A percentile compares a stretch with the other conserved stretches of the same genome.
phyloP scores from a whole-genome alignment of 441 rosid genomes.

The Gossypium davidsonii region DNA sequence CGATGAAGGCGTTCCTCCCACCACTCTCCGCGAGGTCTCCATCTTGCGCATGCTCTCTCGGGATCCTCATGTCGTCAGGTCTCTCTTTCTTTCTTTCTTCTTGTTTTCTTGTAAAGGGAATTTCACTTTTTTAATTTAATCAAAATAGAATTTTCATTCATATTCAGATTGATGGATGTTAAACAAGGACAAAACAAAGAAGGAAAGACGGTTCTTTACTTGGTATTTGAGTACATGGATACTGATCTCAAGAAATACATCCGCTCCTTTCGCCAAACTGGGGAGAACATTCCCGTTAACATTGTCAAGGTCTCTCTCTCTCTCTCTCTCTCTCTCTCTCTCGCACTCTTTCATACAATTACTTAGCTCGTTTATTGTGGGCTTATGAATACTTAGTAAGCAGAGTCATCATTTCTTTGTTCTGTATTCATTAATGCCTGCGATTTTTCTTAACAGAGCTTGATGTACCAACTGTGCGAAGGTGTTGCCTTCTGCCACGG shows the following conservation, averaged over 20 bases:
- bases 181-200: conserved; percentile 85
- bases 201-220: conserved; percentile 83
- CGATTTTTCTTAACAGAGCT: conserved; percentile 42
- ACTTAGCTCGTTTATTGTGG: background rate
- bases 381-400: background rate
- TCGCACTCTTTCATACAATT: background rate
- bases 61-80: conserved; percentile 93
- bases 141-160: background rate
- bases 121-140: background rate
- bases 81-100: background rate
- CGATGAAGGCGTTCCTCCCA: conserved; percentile 98
- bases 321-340: background rate
- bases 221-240: conserved; percentile 95
- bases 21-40: conserved; percentile 97
- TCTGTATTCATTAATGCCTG: background rate
- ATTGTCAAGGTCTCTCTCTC: conserved; percentile 44
- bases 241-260: conserved; percentile 89
- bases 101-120: background rate
- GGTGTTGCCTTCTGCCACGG: conserved; percentile 97
- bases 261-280: conserved; percentile 62
- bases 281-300: conserved; percentile 42
- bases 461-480: conserved; percentile 96
- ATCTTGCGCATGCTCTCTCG: conserved; percentile 96
- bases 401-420: no score
- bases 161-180: conserved; percentile 73